Evolutionary conservation across 2,329 filamentous ascomycete species (phyloP).

Genomic region (Cordyceps militaris): DNA sequence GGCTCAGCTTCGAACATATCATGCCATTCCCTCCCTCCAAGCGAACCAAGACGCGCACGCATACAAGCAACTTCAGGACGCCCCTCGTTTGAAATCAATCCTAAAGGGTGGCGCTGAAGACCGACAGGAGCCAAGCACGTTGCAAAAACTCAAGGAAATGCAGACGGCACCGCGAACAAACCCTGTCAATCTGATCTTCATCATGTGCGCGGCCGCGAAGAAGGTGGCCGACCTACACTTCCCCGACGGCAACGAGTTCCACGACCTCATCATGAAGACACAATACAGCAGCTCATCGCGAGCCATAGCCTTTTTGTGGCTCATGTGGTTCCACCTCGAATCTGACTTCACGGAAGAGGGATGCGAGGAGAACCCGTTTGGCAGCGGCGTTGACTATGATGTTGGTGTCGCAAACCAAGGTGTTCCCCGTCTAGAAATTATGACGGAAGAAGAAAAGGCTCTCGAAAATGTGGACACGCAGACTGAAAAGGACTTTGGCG

Average conservation of each 20-base stretch:
- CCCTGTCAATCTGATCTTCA: constrained; percentile 93
- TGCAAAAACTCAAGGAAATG: constrained; percentile 71
- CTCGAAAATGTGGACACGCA: constrained; percentile 68
- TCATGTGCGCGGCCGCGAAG: constrained; percentile 81
- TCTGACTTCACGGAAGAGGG: constrained; percentile 88
- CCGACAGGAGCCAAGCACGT: constrained; percentile 68
- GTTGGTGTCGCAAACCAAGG: constrained; percentile 60
- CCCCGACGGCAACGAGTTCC: constrained; percentile 77
- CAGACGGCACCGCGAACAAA: constrained; percentile 68
- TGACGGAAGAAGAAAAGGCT: constrained; percentile 59
- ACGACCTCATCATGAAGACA: constrained; percentile 90
- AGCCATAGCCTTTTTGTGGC: constrained; percentile 85
- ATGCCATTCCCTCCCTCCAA: constrained; percentile 93
- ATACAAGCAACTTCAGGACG: constrained; percentile 97
- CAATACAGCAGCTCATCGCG: constrained; percentile 75
- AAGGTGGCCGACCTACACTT: constrained; percentile 94
- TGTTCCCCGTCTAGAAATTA: constrained; percentile 58
- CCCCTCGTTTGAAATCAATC: constrained; percentile 91
- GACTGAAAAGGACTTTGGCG: constrained; percentile 63
- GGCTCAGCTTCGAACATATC: constrained; percentile 93
- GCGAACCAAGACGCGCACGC: constrained; percentile 90
- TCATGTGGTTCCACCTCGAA: constrained; percentile 99
- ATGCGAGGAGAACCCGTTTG: constrained; percentile 86
- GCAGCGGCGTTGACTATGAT: constrained; percentile 59
- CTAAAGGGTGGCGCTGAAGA: constrained; percentile 95